Base-by-base conservation (phyloP, 108 stramenopile genomes). In the Schizochytrium sp. region DNA sequence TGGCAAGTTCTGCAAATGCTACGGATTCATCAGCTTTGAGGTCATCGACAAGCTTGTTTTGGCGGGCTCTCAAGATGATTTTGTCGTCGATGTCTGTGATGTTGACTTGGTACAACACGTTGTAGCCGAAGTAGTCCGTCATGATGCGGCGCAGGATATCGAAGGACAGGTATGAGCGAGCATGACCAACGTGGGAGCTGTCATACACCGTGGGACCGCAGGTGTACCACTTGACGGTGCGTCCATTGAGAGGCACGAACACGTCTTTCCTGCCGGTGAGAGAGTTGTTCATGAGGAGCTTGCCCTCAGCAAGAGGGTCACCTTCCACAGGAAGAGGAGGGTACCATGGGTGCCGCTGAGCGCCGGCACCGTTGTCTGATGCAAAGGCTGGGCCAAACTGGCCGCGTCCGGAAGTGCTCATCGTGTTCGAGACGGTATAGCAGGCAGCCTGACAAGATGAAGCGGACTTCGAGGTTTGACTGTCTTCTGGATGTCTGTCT, bases 161-260 rank as follows among this genome's bases (percentile, higher is more conserved):
- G 19, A 99, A 90, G 53, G 92, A 92, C 10, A 99, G 95, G 92
- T 99, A 99, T 49, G 98, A 99, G 42, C 93, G 57, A 47, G 76
- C 76, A 2, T 83, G 76, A 2, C 76, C 76, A 89, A 99, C 89
- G 89, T 99, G 99, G 15, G 97, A 94, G 41, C 95, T 94, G 44
- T 96, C 98, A 91, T 99, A 99, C 7, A 98, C 97, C 2, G 99
- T 99, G 1, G 99, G 99, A 40, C 99, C 99, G 92, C 99, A 99
- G 50, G 95, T 96, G 93, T 99, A 99, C 97, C 97, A 98, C 49
- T 88, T n/a, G 13, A 95, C 94, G 64, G 88, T 83, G 46, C 93
- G 89, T 12, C 61, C 57, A 3, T 89, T 60, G 76, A 91, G 91
- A 15, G 95, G 95, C 12, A 95, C 91, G 92, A 95, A 95, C 10